Base-by-base conservation (phyloP, 1,139 yeast species). In the Blastobotrys arbuscula region DNA sequence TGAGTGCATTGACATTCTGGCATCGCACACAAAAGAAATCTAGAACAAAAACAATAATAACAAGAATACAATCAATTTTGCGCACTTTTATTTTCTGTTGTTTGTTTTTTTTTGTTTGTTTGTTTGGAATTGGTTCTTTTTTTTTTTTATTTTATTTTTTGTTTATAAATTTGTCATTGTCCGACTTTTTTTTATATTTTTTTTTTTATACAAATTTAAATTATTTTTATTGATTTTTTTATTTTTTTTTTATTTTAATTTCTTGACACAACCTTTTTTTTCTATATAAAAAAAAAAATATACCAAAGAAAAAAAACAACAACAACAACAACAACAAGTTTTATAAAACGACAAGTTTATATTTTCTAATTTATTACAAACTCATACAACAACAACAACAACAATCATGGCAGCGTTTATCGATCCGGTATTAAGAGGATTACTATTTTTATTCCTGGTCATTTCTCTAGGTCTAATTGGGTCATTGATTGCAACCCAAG, bases 381-480 rank as follows among this genome's bases (percentile, higher is more conserved):
- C 37, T 42, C 34, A 31, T 16, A 15, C 2, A 2, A 24, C 33
- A 26, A 39, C n/a, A 26, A 39, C 8, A 24, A 26, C 16, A 4
- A 38, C 15, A 15, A 8, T 21, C 41, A 67, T 66, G 70, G 67
- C 62, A 64, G 82, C 86, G 50, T 78, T 82, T 63, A 83, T 87
- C 63, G 95, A 86, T 69, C 75, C 83, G 59, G 71, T 82, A 56
- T 77, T 88, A 63, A 84, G 97, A 75, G 73, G 72, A 44, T 63
- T 82, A 51, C 84, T 88, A 75, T 84, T 89, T 63, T 71, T 80
- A 60, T 81, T 86, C 68, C 78, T 89, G 56, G 80, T 81, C 50
- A 77, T 89, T 64, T 79, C 82, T 52, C 79, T 92, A 58, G 97
- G 96, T 65, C 75, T 92, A 63, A 79, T 92, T 55, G 95, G 88